Conservation (phyloP, 192 early-diverging fungal genomes). For the Mortierella claussenii region DNA sequence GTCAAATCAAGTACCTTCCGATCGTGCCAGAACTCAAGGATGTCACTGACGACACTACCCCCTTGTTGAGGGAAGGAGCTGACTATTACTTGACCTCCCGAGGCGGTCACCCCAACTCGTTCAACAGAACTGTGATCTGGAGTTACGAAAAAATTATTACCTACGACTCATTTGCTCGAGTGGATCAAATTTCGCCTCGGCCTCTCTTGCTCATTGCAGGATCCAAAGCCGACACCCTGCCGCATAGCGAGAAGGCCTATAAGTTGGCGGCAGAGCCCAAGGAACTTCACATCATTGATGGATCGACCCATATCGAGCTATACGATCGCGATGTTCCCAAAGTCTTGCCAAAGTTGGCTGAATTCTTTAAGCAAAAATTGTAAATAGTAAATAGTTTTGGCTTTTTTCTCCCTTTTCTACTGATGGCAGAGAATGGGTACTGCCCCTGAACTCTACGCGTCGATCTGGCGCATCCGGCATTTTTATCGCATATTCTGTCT, state of each 20-base stretch:
- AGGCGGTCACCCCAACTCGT: conserved; percentile 20
- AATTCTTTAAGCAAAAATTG: conserved; percentile 43
- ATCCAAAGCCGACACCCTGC: conserved; percentile 40
- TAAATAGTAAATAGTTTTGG: no score
- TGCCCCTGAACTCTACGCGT: no score
- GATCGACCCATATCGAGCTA: conserved; percentile 34
- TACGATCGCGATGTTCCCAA: conserved; percentile 17
- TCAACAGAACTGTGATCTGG: conserved; percentile 13
- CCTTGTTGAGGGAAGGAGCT: conserved; percentile 18
- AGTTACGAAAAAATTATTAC: conserved; percentile 21
- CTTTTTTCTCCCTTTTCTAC: no score
- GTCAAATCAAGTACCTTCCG: conserved; percentile 19
- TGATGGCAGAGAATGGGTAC: no score
- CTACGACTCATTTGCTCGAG: conserved; percentile 19
- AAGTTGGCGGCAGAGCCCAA: conserved; percentile 24
- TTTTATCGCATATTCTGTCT: no score
- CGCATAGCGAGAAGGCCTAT: conserved; percentile 16
- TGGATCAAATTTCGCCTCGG: conserved; percentile 22
- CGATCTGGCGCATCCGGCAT: no score
- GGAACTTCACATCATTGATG: conserved; percentile 30
- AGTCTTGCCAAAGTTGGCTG: conserved; percentile 12
- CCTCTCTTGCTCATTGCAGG: conserved; percentile 35
- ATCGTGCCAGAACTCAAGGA: conserved; percentile 8
- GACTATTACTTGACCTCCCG: conserved; percentile 45
- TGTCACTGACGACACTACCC: conserved; percentile 3